These are phyloP conservation scores for Cladophialophora exuberans DNA, from an alignment of 2,329 filamentous ascomycete genomes.

Conservation along the genomic window DNA sequence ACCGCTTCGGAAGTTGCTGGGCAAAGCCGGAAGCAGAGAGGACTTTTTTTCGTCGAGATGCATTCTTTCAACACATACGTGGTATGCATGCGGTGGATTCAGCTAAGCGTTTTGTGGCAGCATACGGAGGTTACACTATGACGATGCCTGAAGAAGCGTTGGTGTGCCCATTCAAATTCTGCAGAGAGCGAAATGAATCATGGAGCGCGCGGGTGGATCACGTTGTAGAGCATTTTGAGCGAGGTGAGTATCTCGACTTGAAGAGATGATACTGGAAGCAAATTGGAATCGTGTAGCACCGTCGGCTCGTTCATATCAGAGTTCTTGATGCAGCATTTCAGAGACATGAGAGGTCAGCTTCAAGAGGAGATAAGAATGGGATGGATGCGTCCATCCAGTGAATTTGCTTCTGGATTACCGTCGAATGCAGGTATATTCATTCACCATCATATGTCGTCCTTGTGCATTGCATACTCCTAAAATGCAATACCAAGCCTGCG, in stretches of 20 bases:
- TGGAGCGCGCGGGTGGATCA: not conserved
- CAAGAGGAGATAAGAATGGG: too few relatives aligned
- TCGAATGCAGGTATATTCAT: too few relatives aligned
- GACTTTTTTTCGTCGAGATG: not conserved
- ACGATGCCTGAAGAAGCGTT: not conserved
- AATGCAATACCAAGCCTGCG: too few relatives aligned
- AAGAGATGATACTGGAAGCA: not conserved
- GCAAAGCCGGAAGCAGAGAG: not conserved
- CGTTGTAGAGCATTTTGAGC: not conserved
- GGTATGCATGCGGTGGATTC: not conserved
- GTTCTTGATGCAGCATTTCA: too few relatives aligned
- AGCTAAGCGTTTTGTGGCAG: not conserved
- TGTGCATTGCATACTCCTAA: too few relatives aligned
- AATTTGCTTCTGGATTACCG: too few relatives aligned
- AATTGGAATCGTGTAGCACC: too few relatives aligned
- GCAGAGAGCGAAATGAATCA: not conserved
- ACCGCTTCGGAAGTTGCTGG: not conserved
- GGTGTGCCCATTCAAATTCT: constrained; percentile 1
- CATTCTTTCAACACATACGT: not conserved
- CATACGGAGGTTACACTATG: not conserved
- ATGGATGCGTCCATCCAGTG: too few relatives aligned
- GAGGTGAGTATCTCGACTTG: not conserved
- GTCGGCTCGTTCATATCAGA: too few relatives aligned
- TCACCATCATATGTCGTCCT: too few relatives aligned
- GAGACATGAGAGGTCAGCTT: too few relatives aligned